Conservation (phyloP, 805 yeast genomes). For the Clavispora santaluciae region DNA sequence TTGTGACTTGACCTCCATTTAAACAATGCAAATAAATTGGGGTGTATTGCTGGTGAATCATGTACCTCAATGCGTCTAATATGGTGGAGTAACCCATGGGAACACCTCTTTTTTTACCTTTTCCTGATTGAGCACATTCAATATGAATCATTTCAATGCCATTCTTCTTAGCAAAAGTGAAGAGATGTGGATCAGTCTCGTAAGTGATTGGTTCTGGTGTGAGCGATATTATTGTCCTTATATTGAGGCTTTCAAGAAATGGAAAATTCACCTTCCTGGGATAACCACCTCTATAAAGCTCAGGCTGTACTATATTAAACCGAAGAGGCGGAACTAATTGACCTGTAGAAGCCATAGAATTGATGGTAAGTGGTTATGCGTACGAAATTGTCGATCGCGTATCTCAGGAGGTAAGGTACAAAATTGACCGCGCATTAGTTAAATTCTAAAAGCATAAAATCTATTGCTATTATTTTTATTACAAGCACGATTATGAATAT, state of each 20-base stretch:
- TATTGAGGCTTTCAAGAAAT: constrained; percentile 58
- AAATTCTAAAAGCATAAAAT: no score
- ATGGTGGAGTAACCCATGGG: constrained; percentile 70
- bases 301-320: constrained; percentile 65
- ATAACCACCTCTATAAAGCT: constrained; percentile 77
- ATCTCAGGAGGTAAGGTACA: background rate
- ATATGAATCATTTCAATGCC: constrained; percentile 66
- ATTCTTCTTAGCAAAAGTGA: constrained; percentile 47
- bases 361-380: background rate
- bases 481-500: no score
- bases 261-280: constrained; percentile 73
- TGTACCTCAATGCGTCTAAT: constrained; percentile 51
- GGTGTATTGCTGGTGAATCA: constrained; percentile 53
- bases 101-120: constrained; percentile 77
- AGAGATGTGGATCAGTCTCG: constrained; percentile 47
- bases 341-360: background rate
- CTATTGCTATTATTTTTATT: no score
- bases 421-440: no score
- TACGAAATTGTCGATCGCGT: background rate
- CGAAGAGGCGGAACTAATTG: constrained; percentile 69
- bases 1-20: constrained; percentile 85
- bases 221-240: constrained; percentile 71
- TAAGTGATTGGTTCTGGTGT: constrained; percentile 69
- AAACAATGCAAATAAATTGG: constrained; percentile 84
- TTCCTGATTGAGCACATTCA: constrained; percentile 61